phyloP scores from a whole-genome alignment of 495 filamentous ascomycete genomes.

The Aspergillus ellipticus region DNA sequence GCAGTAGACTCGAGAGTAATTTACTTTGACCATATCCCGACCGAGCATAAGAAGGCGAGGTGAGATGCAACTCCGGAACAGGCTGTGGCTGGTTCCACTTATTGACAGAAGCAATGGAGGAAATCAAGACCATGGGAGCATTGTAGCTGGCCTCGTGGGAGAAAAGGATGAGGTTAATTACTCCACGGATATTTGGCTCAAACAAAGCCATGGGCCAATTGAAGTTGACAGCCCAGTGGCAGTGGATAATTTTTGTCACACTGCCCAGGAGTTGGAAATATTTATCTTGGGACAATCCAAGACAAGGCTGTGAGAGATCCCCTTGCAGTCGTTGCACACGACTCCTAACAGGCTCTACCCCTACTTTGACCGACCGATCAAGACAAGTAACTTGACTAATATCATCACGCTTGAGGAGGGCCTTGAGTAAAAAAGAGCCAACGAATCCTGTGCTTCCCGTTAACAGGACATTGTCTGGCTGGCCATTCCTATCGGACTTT shows the following conservation, averaged over 20 bases:
- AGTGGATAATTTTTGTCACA: constrained; percentile 53
- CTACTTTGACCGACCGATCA: constrained; percentile 30
- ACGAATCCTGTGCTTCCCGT: constrained; percentile 54
- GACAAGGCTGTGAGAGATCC: constrained; percentile 40
- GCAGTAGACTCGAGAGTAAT: constrained; percentile 43
- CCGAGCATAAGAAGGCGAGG: constrained; percentile 32
- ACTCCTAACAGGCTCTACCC: background rate
- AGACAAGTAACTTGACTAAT: constrained; percentile 44
- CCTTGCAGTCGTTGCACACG: constrained; percentile 25
- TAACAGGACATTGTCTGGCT: constrained; percentile 34
- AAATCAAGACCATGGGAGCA: constrained; percentile 49
- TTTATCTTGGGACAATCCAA: constrained; percentile 35
- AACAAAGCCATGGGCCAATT: constrained; percentile 50
- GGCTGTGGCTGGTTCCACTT: constrained; percentile 26
- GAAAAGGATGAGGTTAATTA: constrained; percentile 48
- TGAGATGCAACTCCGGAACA: constrained; percentile 42
- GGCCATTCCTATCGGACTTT: too few species aligned
- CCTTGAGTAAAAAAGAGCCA: constrained; percentile 49
- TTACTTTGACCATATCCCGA: constrained; percentile 54
- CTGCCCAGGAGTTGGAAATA: constrained; percentile 35
- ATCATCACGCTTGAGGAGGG: constrained; percentile 33
- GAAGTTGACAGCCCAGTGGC: constrained; percentile 60
- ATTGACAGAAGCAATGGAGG: constrained; percentile 43
- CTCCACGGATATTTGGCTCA: constrained; percentile 48
- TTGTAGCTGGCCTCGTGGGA: constrained; percentile 31